Evolutionary conservation across 1,284 basidiomycete species (phyloP), one percentile per base, ranked within the genome.

Genomic region (Heliocybe sulcata): DNA sequence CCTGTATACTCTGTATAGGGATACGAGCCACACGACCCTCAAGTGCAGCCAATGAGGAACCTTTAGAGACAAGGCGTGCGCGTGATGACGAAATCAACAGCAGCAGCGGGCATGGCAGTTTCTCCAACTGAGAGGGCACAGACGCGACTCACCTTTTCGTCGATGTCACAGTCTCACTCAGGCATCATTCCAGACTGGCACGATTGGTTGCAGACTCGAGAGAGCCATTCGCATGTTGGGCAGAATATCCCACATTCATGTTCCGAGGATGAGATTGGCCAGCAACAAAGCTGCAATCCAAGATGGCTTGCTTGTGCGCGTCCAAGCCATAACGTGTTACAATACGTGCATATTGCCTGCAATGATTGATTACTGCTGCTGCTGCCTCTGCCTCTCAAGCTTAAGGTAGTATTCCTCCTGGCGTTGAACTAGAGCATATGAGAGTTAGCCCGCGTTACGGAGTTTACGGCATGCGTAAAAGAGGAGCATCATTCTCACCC

Each of bases 321-420:
- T 6, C 29, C 4, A 12, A 31, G 6, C 29, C n/a, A 20, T 42
- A 9, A 42, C 38, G 16, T 20, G 8, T 42, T n/a, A 20, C n/a
- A n/a, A n/a, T 42, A 20, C 16, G 29, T 4, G 12, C 29, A 31
- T 31, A n/a, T 35, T 9, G 9, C 38, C 38, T 42, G 38, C 38
- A 42, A 3, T 8, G 10, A 6, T 12, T 49, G 3, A 25, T 49
- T 4, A 29, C 27, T 49, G 47, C 27, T 49, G 23, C 47, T 25
- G 22, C 12, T 14, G 11, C 47, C 47, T 49, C 47, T 49, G 47
- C 47, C 27, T 25, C 77, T 93, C 90, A 57, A 92, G 77, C 70
- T 83, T 90, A 65, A 92, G 73, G 73, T 94, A 94, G 73, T 77
- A 92, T 65, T 81, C 83, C 72, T 94, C 91, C 68, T 90, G 87